These are phyloP conservation scores for Tinospora cordifolia DNA, from an alignment of 164 flowering plant genomes.

Conservation along the genomic window DNA sequence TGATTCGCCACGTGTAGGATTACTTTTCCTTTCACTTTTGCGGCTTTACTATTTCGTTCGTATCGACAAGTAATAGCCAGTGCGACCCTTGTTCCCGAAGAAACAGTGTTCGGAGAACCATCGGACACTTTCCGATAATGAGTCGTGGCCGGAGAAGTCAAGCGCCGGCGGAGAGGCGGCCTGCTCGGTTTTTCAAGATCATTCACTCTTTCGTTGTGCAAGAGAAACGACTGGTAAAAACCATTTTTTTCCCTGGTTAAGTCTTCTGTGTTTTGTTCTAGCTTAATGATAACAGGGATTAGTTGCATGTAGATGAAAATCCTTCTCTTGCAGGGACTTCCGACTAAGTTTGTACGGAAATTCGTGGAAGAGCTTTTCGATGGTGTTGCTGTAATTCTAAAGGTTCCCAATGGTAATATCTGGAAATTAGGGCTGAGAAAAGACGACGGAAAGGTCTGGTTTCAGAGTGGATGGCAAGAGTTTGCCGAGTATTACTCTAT, in stretches of 20 bases:
- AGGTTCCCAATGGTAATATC: slow-evolving; percentile 16
- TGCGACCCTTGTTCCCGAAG: too few species aligned
- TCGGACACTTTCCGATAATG: too few species aligned
- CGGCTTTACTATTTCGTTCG: too few species aligned
- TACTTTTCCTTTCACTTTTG: too few species aligned
- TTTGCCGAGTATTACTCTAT: slow-evolving; percentile 26
- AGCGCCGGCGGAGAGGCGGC: neutral
- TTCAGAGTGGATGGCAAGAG: slow-evolving; percentile 24
- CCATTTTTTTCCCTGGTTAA: neutral
- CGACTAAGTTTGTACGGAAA: slow-evolving; percentile 22
- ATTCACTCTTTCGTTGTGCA: neutral
- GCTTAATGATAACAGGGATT: too few species aligned
- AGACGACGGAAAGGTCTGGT: slow-evolving; percentile 16
- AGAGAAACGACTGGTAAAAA: neutral
- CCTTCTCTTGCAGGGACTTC: slow-evolving; percentile 28
- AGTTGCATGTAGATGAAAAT: neutral
- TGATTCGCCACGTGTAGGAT: too few species aligned
- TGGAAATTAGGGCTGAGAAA: slow-evolving; percentile 22
- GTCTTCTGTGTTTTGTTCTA: neutral
- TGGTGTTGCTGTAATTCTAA: slow-evolving; percentile 14
- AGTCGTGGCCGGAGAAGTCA: too few species aligned
- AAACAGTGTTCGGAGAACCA: too few species aligned
- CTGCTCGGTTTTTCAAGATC: neutral
- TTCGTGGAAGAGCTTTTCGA: slow-evolving; percentile 15
- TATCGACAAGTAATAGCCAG: too few species aligned